Evolutionary conservation across 2,329 filamentous ascomycete species (phyloP).

Genomic region (Neocucurbitaria cava): DNA sequence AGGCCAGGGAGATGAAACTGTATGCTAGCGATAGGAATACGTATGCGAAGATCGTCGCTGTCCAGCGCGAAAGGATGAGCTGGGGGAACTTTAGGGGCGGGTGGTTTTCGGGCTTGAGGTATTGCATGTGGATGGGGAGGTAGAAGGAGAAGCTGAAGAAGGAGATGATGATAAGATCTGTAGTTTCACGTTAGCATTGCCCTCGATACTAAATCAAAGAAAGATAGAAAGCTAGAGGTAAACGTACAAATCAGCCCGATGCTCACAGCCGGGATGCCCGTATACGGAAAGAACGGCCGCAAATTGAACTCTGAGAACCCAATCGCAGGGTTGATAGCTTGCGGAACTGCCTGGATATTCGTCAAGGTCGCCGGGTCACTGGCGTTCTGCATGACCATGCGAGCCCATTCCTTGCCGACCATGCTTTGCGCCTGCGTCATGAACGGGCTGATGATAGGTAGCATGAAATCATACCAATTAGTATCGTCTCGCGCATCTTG

Average conservation of each 20-base stretch:
- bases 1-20: conserved; percentile 68
- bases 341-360: conserved; percentile 58
- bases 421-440: conserved; percentile 54
- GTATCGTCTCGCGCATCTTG: conserved; percentile 64
- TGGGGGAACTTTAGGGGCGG: conserved; percentile 66
- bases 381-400: conserved; percentile 51
- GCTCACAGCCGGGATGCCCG: conserved; percentile 63
- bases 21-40: conserved; percentile 69
- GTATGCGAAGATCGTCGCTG: conserved; percentile 64
- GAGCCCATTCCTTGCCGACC: conserved; percentile 59
- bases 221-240: neutral
- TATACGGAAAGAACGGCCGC: conserved; percentile 64
- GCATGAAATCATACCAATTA: conserved; percentile 61
- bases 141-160: conserved; percentile 73
- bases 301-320: conserved; percentile 65
- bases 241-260: conserved; percentile 65
- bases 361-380: conserved; percentile 48
- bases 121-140: conserved; percentile 67
- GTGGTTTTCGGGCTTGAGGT: conserved; percentile 62
- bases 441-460: conserved; percentile 59
- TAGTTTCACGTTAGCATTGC: neutral
- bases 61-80: conserved; percentile 65
- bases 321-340: conserved; percentile 63
- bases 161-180: conserved; percentile 68
- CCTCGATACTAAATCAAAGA: too few relatives aligned